phyloP scores from a whole-genome alignment of 2,329 filamentous ascomycete species.

The Raffaelea arxii region DNA sequence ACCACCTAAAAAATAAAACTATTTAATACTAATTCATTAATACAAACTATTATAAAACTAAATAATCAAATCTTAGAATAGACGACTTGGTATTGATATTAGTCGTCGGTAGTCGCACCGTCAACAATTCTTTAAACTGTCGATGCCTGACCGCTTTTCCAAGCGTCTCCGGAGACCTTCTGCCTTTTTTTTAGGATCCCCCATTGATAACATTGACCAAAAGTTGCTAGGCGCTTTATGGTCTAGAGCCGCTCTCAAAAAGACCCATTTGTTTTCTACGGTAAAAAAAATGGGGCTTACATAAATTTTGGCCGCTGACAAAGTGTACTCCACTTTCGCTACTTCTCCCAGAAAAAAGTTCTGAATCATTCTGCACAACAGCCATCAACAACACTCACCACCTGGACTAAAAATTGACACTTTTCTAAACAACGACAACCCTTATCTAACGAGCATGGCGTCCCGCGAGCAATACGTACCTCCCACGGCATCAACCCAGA shows the following conservation, averaged over 20 bases:
- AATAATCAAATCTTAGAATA: background rate
- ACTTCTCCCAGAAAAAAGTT: too few relatives aligned
- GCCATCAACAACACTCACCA: background rate
- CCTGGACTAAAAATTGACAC: background rate
- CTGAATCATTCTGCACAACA: background rate
- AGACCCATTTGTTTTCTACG: background rate
- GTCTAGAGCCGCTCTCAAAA: background rate
- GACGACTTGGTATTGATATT: background rate
- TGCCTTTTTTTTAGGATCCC: too few relatives aligned
- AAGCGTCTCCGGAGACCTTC: too few relatives aligned
- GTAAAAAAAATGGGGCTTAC: background rate
- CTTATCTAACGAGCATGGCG: conserved; percentile 16
- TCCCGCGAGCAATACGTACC: conserved; percentile 73
- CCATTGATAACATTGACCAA: too few relatives aligned
- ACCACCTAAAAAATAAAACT: too few relatives aligned
- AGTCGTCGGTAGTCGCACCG: background rate
- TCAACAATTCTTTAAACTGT: background rate
- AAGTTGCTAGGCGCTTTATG: too few relatives aligned
- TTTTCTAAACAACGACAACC: background rate
- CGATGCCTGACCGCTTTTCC: background rate
- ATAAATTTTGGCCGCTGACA: background rate
- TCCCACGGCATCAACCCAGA: conserved; percentile 41
- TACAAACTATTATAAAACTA: background rate
- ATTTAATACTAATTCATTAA: too few relatives aligned
- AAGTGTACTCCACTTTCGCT: background rate